Conservation (phyloP, 768 basidiomycete species). For the Lentinula edodes region DNA sequence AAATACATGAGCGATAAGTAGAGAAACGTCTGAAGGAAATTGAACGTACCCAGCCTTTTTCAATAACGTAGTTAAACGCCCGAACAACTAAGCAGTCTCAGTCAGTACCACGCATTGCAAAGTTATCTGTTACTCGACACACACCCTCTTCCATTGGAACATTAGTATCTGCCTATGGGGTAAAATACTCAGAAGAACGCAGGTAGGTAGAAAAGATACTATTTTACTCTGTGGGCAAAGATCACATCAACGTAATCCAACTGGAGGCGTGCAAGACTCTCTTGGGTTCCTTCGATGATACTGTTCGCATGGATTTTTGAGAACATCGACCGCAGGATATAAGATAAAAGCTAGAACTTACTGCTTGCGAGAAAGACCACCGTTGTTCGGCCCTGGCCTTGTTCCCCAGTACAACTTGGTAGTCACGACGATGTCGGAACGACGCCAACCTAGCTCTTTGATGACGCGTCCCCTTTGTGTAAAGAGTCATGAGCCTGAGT, state of each 20-base stretch:
- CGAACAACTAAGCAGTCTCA: conserved; percentile 41
- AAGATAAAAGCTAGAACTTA: conserved; percentile 59
- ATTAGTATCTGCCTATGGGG: conserved; percentile 7
- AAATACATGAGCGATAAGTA: neutral
- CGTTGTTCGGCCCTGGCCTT: conserved; percentile 50
- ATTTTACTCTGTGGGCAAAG: conserved; percentile 62
- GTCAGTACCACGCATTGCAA: neutral
- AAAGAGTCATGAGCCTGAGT: neutral
- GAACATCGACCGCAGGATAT: conserved; percentile 19
- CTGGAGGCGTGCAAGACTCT: conserved; percentile 59
- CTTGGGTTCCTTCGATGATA: conserved; percentile 72
- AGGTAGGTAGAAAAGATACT: conserved; percentile 25
- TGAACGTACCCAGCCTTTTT: conserved; percentile 54
- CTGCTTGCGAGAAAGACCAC: conserved; percentile 57
- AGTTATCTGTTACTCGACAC: neutral
- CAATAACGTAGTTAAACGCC: conserved; percentile 75
- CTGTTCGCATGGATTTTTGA: conserved; percentile 21
- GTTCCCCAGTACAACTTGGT: conserved; percentile 80
- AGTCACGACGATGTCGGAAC: conserved; percentile 65
- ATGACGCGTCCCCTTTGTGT: conserved; percentile 57
- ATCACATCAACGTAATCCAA: conserved; percentile 73
- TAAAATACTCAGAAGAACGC: neutral
- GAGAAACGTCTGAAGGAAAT: neutral
- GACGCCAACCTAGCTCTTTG: conserved; percentile 61
- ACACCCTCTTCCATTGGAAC: conserved; percentile 64